Base-by-base conservation (phyloP, 257 asterid genomes). In the Rauvolfia tetraphylla region DNA sequence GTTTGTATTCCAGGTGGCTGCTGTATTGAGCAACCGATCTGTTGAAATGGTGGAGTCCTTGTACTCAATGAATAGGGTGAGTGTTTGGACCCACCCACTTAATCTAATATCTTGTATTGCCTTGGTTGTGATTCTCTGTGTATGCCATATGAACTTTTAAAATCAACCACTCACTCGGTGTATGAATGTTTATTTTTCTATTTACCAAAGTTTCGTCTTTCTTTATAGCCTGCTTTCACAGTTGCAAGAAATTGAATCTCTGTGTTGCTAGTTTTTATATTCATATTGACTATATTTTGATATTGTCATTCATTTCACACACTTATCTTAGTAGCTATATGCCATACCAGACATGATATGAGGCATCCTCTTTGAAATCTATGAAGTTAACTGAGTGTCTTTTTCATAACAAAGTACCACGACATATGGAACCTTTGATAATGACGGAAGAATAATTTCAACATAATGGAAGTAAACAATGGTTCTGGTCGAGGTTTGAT, bases 31-130 rank as follows among this genome's bases (percentile, higher is more conserved):
- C 71, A 83, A 83, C 80, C 88, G 97, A 71, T 79, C 93, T 75
- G 71, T 82, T 4, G 97, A 89, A 62, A 93, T 93, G 98, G 97
- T 86, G 85, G 97, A 93, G 85, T 82, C 97, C 61, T 87, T 93
- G 71, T 93, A 84, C 88, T 80, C 91, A 61, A 72, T 88, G 90
- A 79, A 77, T 72, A 78, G 71, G 75, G 88, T 85, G 36, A 27
- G 80, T 3, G 0, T 49, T 49, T 46, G 53, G 53, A 15, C 53
- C 10, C 10, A 15, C 53, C 53, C 10, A 15, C 22, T 17, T 49
- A 2, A 49, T 49, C 56, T 12, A 17, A 49, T 49, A 49, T 46
- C 13, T 11, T 49, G 20, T 49, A 49, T 49, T 49, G 3, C 56
- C 15, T 15, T 17, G 56, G 56, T 49, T 12, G 11, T 49, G 56